Base-by-base conservation (phyloP, 305 asterid species). In the Andrographis paniculata region DNA sequence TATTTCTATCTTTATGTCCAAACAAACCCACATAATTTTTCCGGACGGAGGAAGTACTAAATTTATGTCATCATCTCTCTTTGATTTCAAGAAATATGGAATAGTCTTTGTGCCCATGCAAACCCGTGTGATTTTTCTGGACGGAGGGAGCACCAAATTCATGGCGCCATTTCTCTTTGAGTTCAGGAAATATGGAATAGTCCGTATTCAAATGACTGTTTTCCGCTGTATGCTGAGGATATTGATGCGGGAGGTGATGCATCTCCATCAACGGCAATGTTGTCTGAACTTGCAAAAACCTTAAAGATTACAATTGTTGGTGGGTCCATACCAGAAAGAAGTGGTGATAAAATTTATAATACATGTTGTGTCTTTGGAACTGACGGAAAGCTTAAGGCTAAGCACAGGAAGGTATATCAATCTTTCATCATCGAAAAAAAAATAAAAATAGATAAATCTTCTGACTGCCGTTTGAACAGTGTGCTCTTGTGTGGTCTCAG, bases 101-200 rank as follows among this genome's bases (percentile, higher is more conserved):
- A 86, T 53, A 73, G 93, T 63, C 93, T 93, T 16, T 86, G 79
- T 70, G 82, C 89, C 39, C 82, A 77, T 49, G 93, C n/a, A n/a
- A n/a, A n/a, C n/a, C n/a, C n/a, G n/a, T n/a, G n/a, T n/a, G n/a
- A n/a, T n/a, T n/a, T n/a, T n/a, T n/a, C n/a, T n/a, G n/a, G n/a
- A n/a, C n/a, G n/a, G n/a, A n/a, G n/a, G n/a, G n/a, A 28, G 33
- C 1, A 6, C 33, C 10, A 28, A 28, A 28, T 28, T 28, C 10
- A 6, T 28, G 7, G 7, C n/a, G n/a, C n/a, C n/a, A n/a, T n/a
- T n/a, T 47, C 55, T 22, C 4, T 64, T 35, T 60, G 54, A 42
- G 58, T 54, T 50, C 69, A 82, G 94, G 96, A 86, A 78, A 72
- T 86, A 67, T 86, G 94, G 96, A 86, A 86, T 53, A 73, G 93